Evolutionary conservation across 345 rosid species (phyloP).

Genomic region (Bretschneidera sinensis): DNA sequence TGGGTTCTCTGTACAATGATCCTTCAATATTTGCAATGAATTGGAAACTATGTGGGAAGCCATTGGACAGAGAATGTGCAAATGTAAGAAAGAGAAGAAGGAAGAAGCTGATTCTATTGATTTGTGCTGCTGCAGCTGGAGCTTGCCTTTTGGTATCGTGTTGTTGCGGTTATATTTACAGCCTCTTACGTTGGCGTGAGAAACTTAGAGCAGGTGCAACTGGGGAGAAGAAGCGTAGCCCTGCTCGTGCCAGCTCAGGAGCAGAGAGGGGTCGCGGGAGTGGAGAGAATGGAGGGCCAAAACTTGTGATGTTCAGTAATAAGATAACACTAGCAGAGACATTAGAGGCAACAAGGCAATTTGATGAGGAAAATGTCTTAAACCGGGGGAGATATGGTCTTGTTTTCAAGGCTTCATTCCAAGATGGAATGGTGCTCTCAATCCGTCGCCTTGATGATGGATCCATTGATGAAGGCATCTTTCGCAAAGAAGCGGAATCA

Average conservation of each 20-base stretch:
- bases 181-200: conserved; percentile 64
- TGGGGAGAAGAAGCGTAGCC: conserved; percentile 65
- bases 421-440: conserved; percentile 59
- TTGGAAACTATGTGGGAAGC: conserved; percentile 63
- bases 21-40: conserved; percentile 55
- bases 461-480: conserved; percentile 39
- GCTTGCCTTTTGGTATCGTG: conserved; percentile 41
- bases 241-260: conserved; percentile 57
- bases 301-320: conserved; percentile 70
- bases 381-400: conserved; percentile 53
- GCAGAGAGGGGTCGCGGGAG: conserved; percentile 47
- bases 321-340: conserved; percentile 61
- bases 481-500: conserved; percentile 50
- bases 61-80: conserved; percentile 51
- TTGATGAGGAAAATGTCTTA: conserved; percentile 59
- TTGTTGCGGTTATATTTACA: conserved; percentile 56
- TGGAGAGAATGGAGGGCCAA: conserved; percentile 65
- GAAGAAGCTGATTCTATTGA: conserved; percentile 50
- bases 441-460: conserved; percentile 52
- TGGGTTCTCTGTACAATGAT: conserved; percentile 50
- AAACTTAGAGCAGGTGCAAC: conserved; percentile 43
- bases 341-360: conserved; percentile 55
- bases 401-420: conserved; percentile 48
- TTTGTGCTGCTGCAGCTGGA: conserved; percentile 43
- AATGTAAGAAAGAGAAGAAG: conserved; percentile 44